phyloP scores from a whole-genome alignment of 805 yeast species.

The Jamesozyma piceae region DNA sequence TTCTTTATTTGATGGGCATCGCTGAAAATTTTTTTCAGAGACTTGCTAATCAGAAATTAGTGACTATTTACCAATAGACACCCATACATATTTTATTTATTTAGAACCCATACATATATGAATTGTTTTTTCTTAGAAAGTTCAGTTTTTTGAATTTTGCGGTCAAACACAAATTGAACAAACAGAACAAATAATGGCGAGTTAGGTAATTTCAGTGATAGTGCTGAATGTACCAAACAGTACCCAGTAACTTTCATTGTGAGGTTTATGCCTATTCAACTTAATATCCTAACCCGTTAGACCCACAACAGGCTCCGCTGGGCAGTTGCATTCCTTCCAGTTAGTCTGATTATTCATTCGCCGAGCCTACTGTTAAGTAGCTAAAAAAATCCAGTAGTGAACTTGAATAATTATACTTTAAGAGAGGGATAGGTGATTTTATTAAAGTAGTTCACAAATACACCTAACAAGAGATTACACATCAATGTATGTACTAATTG shows the following conservation, averaged over 20 bases:
- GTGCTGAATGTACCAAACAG: too few species aligned
- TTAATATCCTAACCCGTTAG: too few species aligned
- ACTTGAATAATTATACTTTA: too few species aligned
- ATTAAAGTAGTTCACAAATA: not conserved
- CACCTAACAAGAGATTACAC: constrained; percentile 11
- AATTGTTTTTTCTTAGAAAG: not conserved
- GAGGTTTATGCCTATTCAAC: too few species aligned
- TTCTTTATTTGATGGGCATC: constrained; percentile 1
- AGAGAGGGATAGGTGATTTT: not conserved
- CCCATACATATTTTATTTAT: not conserved
- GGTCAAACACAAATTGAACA: not conserved
- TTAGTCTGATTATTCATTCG: too few species aligned
- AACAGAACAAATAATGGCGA: too few species aligned
- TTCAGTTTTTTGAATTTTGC: not conserved
- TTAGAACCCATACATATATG: not conserved
- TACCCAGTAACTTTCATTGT: too few species aligned
- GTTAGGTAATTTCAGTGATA: too few species aligned
- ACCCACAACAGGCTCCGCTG: too few species aligned
- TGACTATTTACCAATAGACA: not conserved
- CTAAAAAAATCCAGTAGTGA: too few species aligned
- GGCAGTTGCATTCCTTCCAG: too few species aligned
- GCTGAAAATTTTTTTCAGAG: not conserved
- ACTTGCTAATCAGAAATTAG: not conserved
- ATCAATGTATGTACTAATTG: constrained; percentile 11
- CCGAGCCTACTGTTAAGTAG: too few species aligned